Evolutionary conservation across 2,329 filamentous ascomycete genomes (phyloP).

Genomic region (Diaporthe helianthi): DNA sequence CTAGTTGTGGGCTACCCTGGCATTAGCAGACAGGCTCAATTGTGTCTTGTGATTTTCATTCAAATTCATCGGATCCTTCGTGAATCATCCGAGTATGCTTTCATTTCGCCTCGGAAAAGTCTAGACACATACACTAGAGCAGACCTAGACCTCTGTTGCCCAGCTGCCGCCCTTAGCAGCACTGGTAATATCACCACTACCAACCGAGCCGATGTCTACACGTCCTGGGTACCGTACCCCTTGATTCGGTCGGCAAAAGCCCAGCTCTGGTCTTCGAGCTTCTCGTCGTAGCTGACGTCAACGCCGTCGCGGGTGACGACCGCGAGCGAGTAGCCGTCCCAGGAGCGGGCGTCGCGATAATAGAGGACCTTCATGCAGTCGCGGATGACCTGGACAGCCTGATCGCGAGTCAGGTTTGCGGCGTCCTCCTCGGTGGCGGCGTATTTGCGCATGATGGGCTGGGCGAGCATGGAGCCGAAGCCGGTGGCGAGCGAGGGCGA

Average conservation of each 20-base stretch:
- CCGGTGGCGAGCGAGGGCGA: slow-evolving; percentile 90
- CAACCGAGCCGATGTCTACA: slow-evolving; percentile 45
- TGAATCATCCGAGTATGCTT: background rate
- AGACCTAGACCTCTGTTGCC: background rate
- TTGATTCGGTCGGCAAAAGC: slow-evolving; percentile 94
- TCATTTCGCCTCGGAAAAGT: slow-evolving; percentile 5
- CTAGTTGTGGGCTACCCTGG: too few species aligned
- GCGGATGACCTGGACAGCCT: slow-evolving; percentile 81
- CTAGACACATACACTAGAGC: background rate
- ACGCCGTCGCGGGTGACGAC: slow-evolving; percentile 90
- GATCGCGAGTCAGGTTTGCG: slow-evolving; percentile 73
- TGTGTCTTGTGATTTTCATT: background rate
- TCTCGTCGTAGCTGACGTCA: slow-evolving; percentile 81
- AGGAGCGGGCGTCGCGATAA: slow-evolving; percentile 93
- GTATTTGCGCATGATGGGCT: slow-evolving; percentile 85
- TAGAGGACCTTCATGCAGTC: slow-evolving; percentile 99
- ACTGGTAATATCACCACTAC: background rate
- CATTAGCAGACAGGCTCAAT: background rate
- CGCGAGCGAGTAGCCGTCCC: slow-evolving; percentile 91
- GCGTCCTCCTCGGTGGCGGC: slow-evolving; percentile 85
- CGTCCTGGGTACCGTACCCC: slow-evolving; percentile 89
- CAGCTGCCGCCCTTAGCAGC: background rate
- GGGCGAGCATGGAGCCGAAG: slow-evolving; percentile 89
- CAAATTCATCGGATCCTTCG: background rate
- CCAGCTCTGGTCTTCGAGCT: slow-evolving; percentile 96